Base-by-base conservation (phyloP, 2,329 filamentous ascomycete genomes). In the Zasmidium angulare region DNA sequence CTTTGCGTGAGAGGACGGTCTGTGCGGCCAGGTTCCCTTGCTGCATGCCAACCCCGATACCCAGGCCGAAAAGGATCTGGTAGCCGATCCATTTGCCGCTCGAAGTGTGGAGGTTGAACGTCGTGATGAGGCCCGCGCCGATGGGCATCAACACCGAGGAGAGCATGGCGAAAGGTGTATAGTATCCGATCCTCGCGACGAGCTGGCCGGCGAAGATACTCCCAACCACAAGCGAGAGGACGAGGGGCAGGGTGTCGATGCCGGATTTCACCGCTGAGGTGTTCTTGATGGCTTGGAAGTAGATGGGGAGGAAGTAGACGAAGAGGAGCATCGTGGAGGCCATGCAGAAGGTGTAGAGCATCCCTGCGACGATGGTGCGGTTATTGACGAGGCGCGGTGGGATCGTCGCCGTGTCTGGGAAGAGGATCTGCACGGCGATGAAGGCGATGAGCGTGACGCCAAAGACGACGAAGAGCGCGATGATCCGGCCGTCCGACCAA, bases 211-310 rank as follows among this genome's bases (percentile, higher is more conserved):
- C 72, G 11, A 67, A 29, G 20, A 67, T 69, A 46, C 76, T 77
- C 22, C 71, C 66, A n/a, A 73, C 17, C 62, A 80, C 73, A 48
- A 74, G 74, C 36, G 76, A 59, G 57, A 79, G 53, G 55, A 80
- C 77, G n/a, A 79, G 69, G 2, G 76, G 78, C 1, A 81, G 67
- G 43, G 77, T 77, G 69, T 77, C 75, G 64, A 80, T 79, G 24
- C 77, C 79, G n/a, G 77, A 79, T 29, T 78, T 74, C 11, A 76
- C 75, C 7, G 79, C 77, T 0, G 71, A 72, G 2, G 72, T 76
- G 10, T 74, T 75, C 56, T 80, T 78, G 67, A 80, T 76, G n/a
- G 76, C 76, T 63, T 81, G 74, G 78, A 80, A 78, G 75, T 78
- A 72, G 76, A 79, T 51, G 69, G 75, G 69, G 46, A 79, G 67